Conservation (phyloP, 2,329 filamentous ascomycete genomes). For the Mariannaea elegans region DNA sequence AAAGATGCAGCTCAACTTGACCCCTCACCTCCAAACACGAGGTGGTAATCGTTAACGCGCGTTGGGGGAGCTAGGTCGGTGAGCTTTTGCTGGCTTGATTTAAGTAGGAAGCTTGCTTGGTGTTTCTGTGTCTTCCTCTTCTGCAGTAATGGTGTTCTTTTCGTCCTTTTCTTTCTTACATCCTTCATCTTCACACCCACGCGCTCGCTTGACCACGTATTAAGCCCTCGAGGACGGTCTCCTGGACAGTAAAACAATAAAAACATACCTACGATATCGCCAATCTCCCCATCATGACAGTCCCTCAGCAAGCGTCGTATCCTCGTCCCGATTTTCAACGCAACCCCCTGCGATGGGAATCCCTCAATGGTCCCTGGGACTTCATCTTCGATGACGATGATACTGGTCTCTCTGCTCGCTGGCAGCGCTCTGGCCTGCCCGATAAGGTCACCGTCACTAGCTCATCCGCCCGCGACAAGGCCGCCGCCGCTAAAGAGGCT, state of each 20-base stretch:
- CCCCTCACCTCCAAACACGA: constrained; percentile 21
- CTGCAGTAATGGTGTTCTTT: not conserved
- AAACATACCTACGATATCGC: not conserved
- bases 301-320: constrained; percentile 48
- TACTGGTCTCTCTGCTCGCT: constrained; percentile 59
- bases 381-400: constrained; percentile 74
- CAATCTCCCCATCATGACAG: constrained; percentile 29
- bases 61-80: not conserved
- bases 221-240: constrained; percentile 1
- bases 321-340: constrained; percentile 73
- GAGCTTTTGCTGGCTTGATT: not conserved
- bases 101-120: not conserved
- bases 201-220: not conserved
- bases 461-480: constrained; percentile 39
- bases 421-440: constrained; percentile 63
- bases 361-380: constrained; percentile 70
- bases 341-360: constrained; percentile 62
- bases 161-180: not conserved
- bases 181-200: not conserved
- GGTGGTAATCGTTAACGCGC: not conserved
- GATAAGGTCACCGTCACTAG: constrained; percentile 46
- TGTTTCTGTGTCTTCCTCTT: not conserved
- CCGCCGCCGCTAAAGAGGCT: constrained; percentile 46
- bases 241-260: not conserved
- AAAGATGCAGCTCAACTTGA: constrained; percentile 5